phyloP scores from a whole-genome alignment of 768 basidiomycete species.

The Hortiboletus flavorubellus region DNA sequence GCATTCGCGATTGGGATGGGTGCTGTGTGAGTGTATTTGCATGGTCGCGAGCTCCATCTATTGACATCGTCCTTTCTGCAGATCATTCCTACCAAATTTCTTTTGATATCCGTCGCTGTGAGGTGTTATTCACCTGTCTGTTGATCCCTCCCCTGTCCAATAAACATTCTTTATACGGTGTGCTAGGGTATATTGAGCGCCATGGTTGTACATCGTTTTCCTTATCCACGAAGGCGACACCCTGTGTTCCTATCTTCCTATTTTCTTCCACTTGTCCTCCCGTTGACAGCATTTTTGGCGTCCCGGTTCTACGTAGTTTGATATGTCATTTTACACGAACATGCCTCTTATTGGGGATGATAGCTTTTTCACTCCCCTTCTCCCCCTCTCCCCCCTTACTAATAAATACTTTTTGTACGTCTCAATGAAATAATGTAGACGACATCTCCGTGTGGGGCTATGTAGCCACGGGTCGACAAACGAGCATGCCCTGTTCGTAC shows the following conservation, averaged over 20 bases:
- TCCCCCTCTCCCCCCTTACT: not conserved
- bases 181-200: constrained; percentile 21
- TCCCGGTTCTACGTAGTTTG: not conserved
- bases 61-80: constrained; percentile 18
- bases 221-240: constrained; percentile 18
- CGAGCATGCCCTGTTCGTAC: constrained; percentile 53
- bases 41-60: not conserved
- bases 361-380: not conserved
- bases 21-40: constrained; percentile 59
- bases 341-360: not conserved
- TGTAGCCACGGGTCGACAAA: constrained; percentile 38
- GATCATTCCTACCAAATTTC: constrained; percentile 60
- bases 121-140: constrained; percentile 16
- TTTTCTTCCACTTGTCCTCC: not conserved
- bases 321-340: constrained; percentile 5
- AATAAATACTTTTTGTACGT: constrained; percentile 14
- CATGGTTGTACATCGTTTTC: constrained; percentile 15
- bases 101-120: constrained; percentile 37
- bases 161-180: constrained; percentile 11
- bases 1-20: constrained; percentile 82
- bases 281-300: not conserved
- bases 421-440: not conserved
- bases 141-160: constrained; percentile 4
- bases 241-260: not conserved
- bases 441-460: not conserved